Base-by-base conservation (phyloP, 345 rosid genomes). In the Passiflora organensis region DNA sequence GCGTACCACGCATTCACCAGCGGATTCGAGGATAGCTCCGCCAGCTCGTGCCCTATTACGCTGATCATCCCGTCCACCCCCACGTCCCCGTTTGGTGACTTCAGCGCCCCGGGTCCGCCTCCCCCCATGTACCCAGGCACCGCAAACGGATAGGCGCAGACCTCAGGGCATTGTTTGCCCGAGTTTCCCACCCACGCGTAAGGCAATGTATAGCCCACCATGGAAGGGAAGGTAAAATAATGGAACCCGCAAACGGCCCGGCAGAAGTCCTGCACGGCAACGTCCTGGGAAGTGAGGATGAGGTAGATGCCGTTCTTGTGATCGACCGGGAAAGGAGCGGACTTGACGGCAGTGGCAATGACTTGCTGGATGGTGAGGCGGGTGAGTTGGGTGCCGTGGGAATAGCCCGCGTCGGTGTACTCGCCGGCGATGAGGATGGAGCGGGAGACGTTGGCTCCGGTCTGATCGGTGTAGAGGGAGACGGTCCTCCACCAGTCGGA, bases 161-260 rank as follows among this genome's bases (percentile, higher is more conserved):
- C 96, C 57, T 86, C 99, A 0, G 99, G 95, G 57, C 99, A 93
- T 53, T 82, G 96, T 36, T 77, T 75, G 0, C 78, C 96, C 0
- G 95, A 86, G 38, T 86, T 86, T 6, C 99, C 99, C 38, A 93
- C 73, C 99, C 99, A 93, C 2, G 99, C 99, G 72, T 88, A 93
- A 12, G 99, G 99, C 54, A 93, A 59, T 0, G 99, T 93, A 86
- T 93, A 84, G 5, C 99, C 99, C 22, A 93, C 99, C 84, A 84
- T 76, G 0, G 99, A 88, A 0, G 99, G 96, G 75, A 93, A 93
- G 1, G 99, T 93, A 66, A 93, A 93, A 55, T 93, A 93, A 45
- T 93, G 99, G 68, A 93, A 93, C 0, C 99, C 99, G 17, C 99
- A 93, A 2, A 86, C 99, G 0, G 95, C 95, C 8, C 99, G 80